Evolutionary conservation across 2,329 filamentous ascomycete species (phyloP).

Genomic region (Cladophialophora psammophila): DNA sequence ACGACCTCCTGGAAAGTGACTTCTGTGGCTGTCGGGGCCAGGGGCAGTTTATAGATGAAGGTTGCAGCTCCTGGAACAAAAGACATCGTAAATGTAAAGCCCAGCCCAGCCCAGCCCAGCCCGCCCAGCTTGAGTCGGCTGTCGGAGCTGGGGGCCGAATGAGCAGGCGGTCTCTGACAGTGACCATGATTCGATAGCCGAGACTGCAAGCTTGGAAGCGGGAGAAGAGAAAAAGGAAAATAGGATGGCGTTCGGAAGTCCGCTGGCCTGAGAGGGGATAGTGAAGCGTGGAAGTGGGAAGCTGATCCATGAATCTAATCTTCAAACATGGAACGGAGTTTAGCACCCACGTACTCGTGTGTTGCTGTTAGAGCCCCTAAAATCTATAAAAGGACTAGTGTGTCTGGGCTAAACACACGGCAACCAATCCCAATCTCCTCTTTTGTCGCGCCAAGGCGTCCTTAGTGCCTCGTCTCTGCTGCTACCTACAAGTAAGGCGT

Average conservation of each 20-base stretch:
- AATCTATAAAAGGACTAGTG: not conserved
- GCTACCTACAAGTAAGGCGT: not conserved
- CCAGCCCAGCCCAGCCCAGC: not conserved
- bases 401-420: not conserved
- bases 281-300: slow-evolving; percentile 3
- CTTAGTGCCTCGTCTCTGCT: too few relatives aligned
- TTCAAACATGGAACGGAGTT: too few relatives aligned
- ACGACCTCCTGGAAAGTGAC: not conserved
- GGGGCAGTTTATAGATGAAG: not conserved
- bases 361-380: not conserved
- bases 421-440: not conserved
- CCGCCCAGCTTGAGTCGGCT: slow-evolving; percentile 11
- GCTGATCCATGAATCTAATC: not conserved
- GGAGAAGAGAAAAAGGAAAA: not conserved
- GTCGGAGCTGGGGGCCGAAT: slow-evolving; percentile 8
- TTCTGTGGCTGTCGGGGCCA: slow-evolving; percentile 4
- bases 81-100: too few relatives aligned
- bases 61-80: not conserved
- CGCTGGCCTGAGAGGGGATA: slow-evolving; percentile 19
- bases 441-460: not conserved
- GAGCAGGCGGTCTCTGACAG: not conserved
- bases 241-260: slow-evolving; percentile 32
- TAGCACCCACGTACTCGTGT: too few relatives aligned
- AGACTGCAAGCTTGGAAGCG: slow-evolving; percentile 1
- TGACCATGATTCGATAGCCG: slow-evolving; percentile 9